A percentile compares a stretch with the other conserved stretches of the same genome.
Evolutionary conservation across 2,329 filamentous ascomycete genomes (phyloP).

Genomic region (Colletotrichum sp.): DNA sequence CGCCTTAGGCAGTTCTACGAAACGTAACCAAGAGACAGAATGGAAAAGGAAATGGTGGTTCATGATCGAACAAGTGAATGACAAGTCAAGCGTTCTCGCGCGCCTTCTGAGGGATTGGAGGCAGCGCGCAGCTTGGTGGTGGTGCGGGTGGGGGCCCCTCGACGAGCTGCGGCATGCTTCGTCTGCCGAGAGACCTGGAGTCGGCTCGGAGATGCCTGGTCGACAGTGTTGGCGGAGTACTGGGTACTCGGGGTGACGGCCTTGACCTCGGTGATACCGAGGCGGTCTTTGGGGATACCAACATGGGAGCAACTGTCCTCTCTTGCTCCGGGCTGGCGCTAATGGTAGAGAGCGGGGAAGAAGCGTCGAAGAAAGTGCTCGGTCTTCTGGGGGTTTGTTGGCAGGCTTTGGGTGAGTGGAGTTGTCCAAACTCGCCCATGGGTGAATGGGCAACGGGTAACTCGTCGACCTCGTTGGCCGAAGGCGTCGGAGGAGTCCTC

Average conservation of each 20-base stretch:
- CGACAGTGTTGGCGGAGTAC: neutral
- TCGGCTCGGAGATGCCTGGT: neutral
- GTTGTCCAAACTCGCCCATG: conserved; percentile 32
- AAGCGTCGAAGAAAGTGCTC: conserved; percentile 24
- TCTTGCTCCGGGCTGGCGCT: neutral
- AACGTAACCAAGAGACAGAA: neutral
- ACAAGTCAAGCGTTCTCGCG: neutral
- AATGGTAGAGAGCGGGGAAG: neutral
- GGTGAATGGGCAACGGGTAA: conserved; percentile 34
- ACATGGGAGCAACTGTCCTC: neutral
- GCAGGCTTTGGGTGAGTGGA: conserved; percentile 21
- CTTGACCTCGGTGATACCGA: neutral
- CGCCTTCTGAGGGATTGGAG: conserved; percentile 49
- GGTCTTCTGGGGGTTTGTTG: conserved; percentile 16
- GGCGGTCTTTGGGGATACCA: neutral
- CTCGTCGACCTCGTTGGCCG: conserved; percentile 22
- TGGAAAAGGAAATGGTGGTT: neutral
- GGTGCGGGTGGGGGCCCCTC: conserved; percentile 59
- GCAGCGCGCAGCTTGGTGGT: conserved; percentile 59
- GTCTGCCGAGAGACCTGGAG: conserved; percentile 34
- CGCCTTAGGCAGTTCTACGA: neutral
- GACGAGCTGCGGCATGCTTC: conserved; percentile 56
- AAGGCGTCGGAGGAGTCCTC: conserved; percentile 18
- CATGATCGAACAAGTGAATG: neutral
- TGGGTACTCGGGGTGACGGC: neutral